Base-by-base conservation (phyloP, 176 grass and related monocot genomes). In the Musa itinerans region DNA sequence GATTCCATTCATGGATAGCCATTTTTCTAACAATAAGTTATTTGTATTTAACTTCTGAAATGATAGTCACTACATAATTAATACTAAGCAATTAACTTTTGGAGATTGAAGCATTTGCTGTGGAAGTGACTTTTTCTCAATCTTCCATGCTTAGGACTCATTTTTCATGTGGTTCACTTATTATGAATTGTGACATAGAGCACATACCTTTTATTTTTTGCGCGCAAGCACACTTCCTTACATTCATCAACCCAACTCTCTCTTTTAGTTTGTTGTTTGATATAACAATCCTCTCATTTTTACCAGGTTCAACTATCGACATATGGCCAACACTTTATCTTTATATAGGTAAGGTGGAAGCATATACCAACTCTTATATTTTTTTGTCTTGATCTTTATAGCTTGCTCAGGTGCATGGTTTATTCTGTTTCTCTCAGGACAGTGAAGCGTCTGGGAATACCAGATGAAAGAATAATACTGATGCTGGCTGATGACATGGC, bases 401-500 rank as follows among this genome's bases (percentile, higher is more conserved):
- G 26, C 49, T 74, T 65, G 74, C 48, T 56, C 4, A 2, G 25
- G 62, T 63, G 48, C 23, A 21, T 53, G 11, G 21, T 25, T 51
- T 21, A 49, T 48, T 2, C 71, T 82, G 65, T 50, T 11, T 81
- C 74, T 69, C 43, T 23, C 86, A 99, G 95, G 80, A 94, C 88
- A 67, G 95, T 99, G 80, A 99, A 94, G 55, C 78, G 95, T 81
- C 80, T 99, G 75, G 95, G 95, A 58, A 99, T 99, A 83, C 95
- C 95, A 74, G 88, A 99, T 29, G 89, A 99, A 79, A 62, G 91
- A 70, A 99, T 99, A 81, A 92, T 99, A 87, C 91, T 94, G 75
- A 99, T 99, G 95, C 78, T 99, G 78, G 95, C 91, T 15, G 95
- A 99, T 75, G 95, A 99, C 73, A 99, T 99, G 86, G 95, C 88